phyloP scores from a whole-genome alignment of 129 eudicot genomes.

The Chrysanthemum lavandulifolium region DNA sequence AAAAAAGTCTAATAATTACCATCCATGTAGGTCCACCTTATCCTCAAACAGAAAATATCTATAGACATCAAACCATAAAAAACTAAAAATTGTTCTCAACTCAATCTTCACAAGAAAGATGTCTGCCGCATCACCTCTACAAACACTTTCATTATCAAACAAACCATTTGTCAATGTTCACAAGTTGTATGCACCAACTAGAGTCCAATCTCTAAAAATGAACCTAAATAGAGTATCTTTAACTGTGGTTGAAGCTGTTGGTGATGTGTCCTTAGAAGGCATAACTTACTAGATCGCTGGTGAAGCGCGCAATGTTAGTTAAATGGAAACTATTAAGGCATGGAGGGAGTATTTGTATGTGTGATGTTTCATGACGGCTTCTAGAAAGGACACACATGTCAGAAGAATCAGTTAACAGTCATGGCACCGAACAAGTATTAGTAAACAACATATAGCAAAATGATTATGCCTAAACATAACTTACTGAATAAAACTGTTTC shows the following conservation, averaged over 20 bases:
- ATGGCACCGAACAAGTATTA: too few relatives aligned
- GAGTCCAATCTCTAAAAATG: constrained; percentile 23
- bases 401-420: too few relatives aligned
- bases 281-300: constrained; percentile 77
- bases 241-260: constrained; percentile 72
- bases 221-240: constrained; percentile 36
- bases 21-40: constrained; percentile 26
- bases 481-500: too few relatives aligned
- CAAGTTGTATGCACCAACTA: constrained; percentile 17
- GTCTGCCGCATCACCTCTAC: constrained; percentile 45
- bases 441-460: too few relatives aligned
- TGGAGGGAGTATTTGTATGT: too few relatives aligned
- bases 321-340: too few relatives aligned
- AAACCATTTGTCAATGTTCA: constrained; percentile 12
- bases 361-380: too few relatives aligned
- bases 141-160: constrained; percentile 30
- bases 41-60: constrained; percentile 34
- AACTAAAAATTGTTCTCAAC: constrained; percentile 16
- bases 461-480: too few relatives aligned
- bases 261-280: constrained; percentile 83
- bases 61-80: constrained; percentile 35
- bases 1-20: too few relatives aligned
- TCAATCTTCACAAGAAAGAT: constrained; percentile 30
- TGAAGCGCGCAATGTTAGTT: constrained; percentile 33
- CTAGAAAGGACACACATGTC: too few relatives aligned